Conservation (phyloP, 2,329 filamentous ascomycete species). For the Xylaria sp. region DNA sequence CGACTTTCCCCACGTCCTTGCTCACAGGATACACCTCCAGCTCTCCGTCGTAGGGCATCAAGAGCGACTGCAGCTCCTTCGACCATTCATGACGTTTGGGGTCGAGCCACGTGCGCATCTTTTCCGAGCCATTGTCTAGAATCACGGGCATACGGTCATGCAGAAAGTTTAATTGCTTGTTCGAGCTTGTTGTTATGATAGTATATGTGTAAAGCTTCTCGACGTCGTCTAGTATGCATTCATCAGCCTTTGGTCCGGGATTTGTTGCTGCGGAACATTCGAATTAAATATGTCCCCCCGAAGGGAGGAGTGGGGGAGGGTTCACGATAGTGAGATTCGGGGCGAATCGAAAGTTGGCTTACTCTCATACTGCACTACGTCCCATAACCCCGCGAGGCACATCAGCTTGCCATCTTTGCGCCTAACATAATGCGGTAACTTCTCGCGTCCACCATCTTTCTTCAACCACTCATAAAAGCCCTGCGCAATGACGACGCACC, state of each 20-base stretch:
- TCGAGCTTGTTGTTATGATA: conserved; percentile 89
- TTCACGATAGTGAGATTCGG: not conserved
- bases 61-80: conserved; percentile 73
- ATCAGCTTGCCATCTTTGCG: conserved; percentile 82
- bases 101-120: conserved; percentile 78
- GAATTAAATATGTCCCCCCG: not conserved
- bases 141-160: conserved; percentile 98
- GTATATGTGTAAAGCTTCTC: conserved; percentile 85
- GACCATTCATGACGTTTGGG: conserved; percentile 75
- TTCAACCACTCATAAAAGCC: conserved; percentile 98
- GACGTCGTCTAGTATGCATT: conserved; percentile 48
- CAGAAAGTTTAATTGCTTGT: conserved; percentile 80
- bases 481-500: conserved; percentile 86
- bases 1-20: conserved; percentile 91
- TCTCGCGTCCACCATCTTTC: conserved; percentile 72
- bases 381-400: conserved; percentile 92
- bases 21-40: conserved; percentile 85
- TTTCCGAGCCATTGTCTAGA: conserved; percentile 74
- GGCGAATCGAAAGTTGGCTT: conserved; percentile 21
- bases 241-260: not conserved
- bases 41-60: conserved; percentile 80
- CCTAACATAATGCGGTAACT: conserved; percentile 83
- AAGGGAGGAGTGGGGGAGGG: not conserved
- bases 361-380: conserved; percentile 83
- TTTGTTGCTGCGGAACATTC: not conserved